Evolutionary conservation across 441 rosid species (phyloP).

Genomic region (Arabidopsis hybrid): DNA sequence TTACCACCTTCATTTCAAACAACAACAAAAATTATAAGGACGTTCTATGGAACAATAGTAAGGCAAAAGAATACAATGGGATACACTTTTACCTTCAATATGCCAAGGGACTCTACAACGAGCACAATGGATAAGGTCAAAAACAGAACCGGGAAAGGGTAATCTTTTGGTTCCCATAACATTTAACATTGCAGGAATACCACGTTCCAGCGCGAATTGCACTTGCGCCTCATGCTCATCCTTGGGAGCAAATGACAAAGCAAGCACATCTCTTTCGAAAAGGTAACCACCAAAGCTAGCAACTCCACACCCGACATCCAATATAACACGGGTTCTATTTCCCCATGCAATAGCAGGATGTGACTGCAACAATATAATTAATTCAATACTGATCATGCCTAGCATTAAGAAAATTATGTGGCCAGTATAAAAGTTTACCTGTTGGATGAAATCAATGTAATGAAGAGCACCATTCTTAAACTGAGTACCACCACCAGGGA

Average conservation of each 20-base stretch:
- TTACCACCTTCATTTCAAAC: slow-evolving; percentile 58
- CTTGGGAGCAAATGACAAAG: slow-evolving; percentile 78
- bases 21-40: slow-evolving; percentile 12
- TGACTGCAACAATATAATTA: slow-evolving; percentile 44
- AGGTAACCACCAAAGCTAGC: slow-evolving; percentile 79
- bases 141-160: slow-evolving; percentile 71
- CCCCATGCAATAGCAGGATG: slow-evolving; percentile 58
- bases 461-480: slow-evolving; percentile 74
- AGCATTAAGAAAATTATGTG: neutral
- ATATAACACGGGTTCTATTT: slow-evolving; percentile 57
- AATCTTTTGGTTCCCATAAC: slow-evolving; percentile 77
- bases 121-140: slow-evolving; percentile 75
- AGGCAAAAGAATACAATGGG: neutral
- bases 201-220: slow-evolving; percentile 75
- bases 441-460: slow-evolving; percentile 63
- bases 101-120: slow-evolving; percentile 84
- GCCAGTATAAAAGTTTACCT: slow-evolving; percentile 39
- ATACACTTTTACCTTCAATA: slow-evolving; percentile 47
- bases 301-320: slow-evolving; percentile 84
- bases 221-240: slow-evolving; percentile 80
- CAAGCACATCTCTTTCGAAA: slow-evolving; percentile 63
- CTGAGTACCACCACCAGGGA: slow-evolving; percentile 90
- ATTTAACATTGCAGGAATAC: slow-evolving; percentile 66
- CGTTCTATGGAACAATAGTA: neutral
- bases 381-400: slow-evolving; percentile 26